A percentile compares a stretch with the other conserved stretches of the same genome.
Conservation (phyloP, 495 filamentous ascomycete species). For the Lophiostoma macrostomum region DNA sequence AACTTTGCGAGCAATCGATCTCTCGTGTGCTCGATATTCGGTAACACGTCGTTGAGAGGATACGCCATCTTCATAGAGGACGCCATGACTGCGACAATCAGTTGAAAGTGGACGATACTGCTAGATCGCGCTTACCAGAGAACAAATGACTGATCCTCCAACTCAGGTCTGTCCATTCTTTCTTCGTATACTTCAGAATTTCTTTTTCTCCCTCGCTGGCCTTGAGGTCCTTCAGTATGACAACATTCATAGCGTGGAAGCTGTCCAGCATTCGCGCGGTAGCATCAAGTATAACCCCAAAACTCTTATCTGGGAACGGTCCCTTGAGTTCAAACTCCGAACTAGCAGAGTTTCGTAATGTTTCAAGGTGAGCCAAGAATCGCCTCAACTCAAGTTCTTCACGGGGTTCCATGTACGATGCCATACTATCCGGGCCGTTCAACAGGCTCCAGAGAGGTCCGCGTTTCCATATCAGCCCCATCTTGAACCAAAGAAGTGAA, state of each 20-base stretch:
- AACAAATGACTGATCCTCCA: conserved; percentile 89
- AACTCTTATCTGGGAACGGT: conserved; percentile 70
- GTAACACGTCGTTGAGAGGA: conserved; percentile 81
- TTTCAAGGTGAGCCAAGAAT: conserved; percentile 64
- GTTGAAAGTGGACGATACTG: background rate
- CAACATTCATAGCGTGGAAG: conserved; percentile 92
- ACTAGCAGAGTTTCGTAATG: conserved; percentile 65
- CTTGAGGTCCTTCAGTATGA: conserved; percentile 75
- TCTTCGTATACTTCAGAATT: conserved; percentile 72
- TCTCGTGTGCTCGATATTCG: conserved; percentile 72
- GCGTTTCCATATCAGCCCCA: conserved; percentile 96
- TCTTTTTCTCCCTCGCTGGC: conserved; percentile 75
- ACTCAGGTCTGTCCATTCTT: conserved; percentile 76
- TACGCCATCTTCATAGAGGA: conserved; percentile 92
- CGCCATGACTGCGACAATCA: conserved; percentile 63
- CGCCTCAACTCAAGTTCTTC: conserved; percentile 72
- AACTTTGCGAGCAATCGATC: conserved; percentile 87
- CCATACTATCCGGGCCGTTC: conserved; percentile 38
- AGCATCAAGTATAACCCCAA: conserved; percentile 68
- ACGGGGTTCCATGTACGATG: conserved; percentile 71
- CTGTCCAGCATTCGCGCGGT: conserved; percentile 83
- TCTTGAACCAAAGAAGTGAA: conserved; percentile 80
- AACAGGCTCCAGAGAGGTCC: conserved; percentile 79
- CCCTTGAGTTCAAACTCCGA: conserved; percentile 82
- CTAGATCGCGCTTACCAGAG: conserved; percentile 53